Conservation (phyloP, 495 filamentous ascomycete genomes). For the Hypoxylon lenormandii region DNA sequence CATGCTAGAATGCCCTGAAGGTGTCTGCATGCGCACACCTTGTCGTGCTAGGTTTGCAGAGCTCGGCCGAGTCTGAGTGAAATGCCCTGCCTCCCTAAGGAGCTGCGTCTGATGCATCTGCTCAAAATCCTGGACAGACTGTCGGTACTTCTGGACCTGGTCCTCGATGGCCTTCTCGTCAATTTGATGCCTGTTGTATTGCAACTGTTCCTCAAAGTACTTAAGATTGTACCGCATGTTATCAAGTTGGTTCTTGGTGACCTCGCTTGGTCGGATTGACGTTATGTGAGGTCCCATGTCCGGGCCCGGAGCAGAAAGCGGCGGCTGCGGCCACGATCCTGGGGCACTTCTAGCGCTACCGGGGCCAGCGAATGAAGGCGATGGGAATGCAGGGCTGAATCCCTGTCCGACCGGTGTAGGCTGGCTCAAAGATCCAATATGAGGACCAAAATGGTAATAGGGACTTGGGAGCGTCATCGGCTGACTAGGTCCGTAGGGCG, state of each 20-base stretch:
- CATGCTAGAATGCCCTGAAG: conserved; percentile 33
- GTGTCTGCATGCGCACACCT: conserved; percentile 25
- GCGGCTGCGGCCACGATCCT: conserved; percentile 19
- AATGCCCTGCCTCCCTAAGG: conserved; percentile 51
- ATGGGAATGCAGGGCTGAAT: conserved; percentile 11
- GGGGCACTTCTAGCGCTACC: conserved; percentile 7
- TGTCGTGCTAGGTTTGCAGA: conserved; percentile 4
- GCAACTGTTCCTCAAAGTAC: conserved; percentile 60
- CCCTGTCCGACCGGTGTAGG: conserved; percentile 14
- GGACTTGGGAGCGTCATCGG: conserved; percentile 32
- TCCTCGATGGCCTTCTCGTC: conserved; percentile 58
- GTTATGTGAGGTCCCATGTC: conserved; percentile 53
- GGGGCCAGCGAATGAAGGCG: conserved; percentile 5
- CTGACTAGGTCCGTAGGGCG: conserved; percentile 40
- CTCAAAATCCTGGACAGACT: no score
- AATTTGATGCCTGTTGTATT: conserved; percentile 64
- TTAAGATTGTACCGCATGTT: conserved; percentile 53
- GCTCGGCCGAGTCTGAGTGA: conserved; percentile 38
- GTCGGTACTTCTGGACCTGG: conserved; percentile 51
- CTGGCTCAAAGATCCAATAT: conserved; percentile 16
- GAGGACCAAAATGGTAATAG: conserved; percentile 27
- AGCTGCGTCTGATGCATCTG: conserved; percentile 51
- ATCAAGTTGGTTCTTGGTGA: conserved; percentile 62
- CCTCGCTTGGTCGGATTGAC: conserved; percentile 62
- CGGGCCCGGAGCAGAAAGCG: conserved; percentile 3